These are phyloP conservation scores for Candida sojae DNA, from an alignment of 1,139 yeast genomes.

Conservation along the genomic window DNA sequence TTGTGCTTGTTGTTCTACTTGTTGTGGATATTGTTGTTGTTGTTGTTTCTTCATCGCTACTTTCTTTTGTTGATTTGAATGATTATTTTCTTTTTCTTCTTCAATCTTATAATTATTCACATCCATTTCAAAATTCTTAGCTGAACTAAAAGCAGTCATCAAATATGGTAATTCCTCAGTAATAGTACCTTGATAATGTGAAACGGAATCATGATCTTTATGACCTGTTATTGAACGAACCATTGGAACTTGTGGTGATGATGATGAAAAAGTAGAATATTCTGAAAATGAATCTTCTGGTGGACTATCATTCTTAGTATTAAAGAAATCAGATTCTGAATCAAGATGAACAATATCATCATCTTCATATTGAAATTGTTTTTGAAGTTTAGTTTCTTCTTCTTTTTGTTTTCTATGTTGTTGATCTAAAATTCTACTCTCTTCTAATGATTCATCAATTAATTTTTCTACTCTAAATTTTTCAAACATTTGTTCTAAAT, in stretches of 20 bases:
- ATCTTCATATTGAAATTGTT: constrained; percentile 6
- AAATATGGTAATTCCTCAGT: constrained; percentile 58
- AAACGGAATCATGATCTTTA: constrained; percentile 11
- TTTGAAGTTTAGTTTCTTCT: constrained; percentile 6
- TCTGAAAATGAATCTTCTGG: constrained; percentile 30
- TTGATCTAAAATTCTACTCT: constrained; percentile 7
- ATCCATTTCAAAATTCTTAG: constrained; percentile 52
- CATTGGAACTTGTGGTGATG: constrained; percentile 34
- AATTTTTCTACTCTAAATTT: constrained; percentile 42
- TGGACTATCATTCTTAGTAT: constrained; percentile 13
- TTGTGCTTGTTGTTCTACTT: background rate
- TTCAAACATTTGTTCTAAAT: constrained; percentile 65
- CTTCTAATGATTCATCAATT: constrained; percentile 19
- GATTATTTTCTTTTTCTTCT: constrained; percentile 6
- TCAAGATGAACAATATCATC: constrained; percentile 6
- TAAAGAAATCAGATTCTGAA: constrained; percentile 15
- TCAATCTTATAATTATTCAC: constrained; percentile 23
- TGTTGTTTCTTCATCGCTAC: background rate
- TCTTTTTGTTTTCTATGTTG: constrained; percentile 3
- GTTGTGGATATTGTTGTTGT: constrained; percentile 1
- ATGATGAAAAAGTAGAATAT: constrained; percentile 26
- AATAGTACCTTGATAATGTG: constrained; percentile 44
- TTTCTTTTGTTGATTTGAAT: background rate
- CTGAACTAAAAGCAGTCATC: constrained; percentile 59
- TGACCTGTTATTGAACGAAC: constrained; percentile 44